These are phyloP conservation scores for Meredithiella fracta DNA, from an alignment of 2,329 filamentous ascomycete species.

Conservation along the genomic window DNA sequence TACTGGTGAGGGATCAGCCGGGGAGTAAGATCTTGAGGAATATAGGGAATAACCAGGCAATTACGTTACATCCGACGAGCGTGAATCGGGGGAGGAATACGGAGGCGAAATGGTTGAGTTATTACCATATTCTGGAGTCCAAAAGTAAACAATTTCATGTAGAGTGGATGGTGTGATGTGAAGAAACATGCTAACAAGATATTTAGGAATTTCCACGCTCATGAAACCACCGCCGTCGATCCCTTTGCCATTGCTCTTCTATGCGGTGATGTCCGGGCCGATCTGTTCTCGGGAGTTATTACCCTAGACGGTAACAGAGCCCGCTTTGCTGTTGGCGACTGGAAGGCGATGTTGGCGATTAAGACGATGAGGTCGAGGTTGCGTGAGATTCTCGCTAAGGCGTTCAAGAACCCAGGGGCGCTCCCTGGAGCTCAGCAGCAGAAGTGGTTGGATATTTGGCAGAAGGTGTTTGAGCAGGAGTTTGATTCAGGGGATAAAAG, in stretches of 20 bases:
- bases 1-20: slow-evolving; percentile 59
- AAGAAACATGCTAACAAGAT: neutral
- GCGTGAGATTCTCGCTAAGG: slow-evolving; percentile 55
- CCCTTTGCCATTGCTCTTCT: slow-evolving; percentile 70
- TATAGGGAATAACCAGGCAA: slow-evolving; percentile 78
- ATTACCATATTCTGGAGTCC: slow-evolving; percentile 95
- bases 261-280: slow-evolving; percentile 77
- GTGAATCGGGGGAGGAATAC: slow-evolving; percentile 57
- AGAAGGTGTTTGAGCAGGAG: slow-evolving; percentile 39
- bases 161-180: neutral
- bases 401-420: slow-evolving; percentile 52
- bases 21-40: slow-evolving; percentile 69
- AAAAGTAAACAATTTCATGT: slow-evolving; percentile 41
- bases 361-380: slow-evolving; percentile 61
- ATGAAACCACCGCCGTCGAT: slow-evolving; percentile 68
- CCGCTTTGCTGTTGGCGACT: slow-evolving; percentile 68
- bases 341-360: slow-evolving; percentile 81
- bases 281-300: slow-evolving; percentile 76
- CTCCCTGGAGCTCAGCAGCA: slow-evolving; percentile 48
- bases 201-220: slow-evolving; percentile 65
- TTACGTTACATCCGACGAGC: slow-evolving; percentile 73
- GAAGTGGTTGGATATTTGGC: slow-evolving; percentile 60
- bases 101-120: slow-evolving; percentile 68
- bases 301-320: slow-evolving; percentile 76
- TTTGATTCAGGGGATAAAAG: slow-evolving; percentile 5